A percentile compares a stretch with the other conserved stretches of the same genome.
phyloP scores from a whole-genome alignment of 2,329 filamentous ascomycete species.

The Penicillium psychrosexuale region DNA sequence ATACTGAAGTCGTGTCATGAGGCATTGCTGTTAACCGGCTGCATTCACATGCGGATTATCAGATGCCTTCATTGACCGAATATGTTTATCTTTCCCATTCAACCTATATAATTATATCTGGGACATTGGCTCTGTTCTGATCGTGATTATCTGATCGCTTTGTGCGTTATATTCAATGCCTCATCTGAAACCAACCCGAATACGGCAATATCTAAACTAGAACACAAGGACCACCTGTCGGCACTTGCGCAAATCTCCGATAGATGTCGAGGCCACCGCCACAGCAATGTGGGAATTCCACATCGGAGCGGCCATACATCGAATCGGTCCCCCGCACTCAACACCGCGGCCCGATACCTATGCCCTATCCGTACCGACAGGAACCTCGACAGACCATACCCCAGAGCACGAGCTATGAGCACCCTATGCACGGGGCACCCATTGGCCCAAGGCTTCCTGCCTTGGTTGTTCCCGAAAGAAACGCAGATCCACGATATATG shows the following conservation, averaged over 20 bases:
- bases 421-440: constrained; percentile 11
- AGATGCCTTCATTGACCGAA: constrained; percentile 18
- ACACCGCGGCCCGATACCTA: constrained; percentile 9
- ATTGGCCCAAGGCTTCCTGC: constrained; percentile 16
- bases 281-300: constrained; percentile 28
- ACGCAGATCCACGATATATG: constrained; percentile 23
- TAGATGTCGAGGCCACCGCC: constrained; percentile 35
- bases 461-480: constrained; percentile 16
- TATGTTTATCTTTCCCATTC: constrained; percentile 9
- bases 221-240: constrained; percentile 12
- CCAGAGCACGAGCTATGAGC: constrained; percentile 19
- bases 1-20: neutral
- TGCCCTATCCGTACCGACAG: constrained; percentile 20
- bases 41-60: constrained; percentile 17
- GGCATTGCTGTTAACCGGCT: constrained; percentile 7
- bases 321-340: constrained; percentile 17
- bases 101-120: constrained; percentile 5
- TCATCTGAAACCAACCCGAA: constrained; percentile 1
- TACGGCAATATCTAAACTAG: constrained; percentile 13
- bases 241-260: constrained; percentile 10
- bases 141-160: neutral
- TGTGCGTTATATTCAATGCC: constrained; percentile 1
- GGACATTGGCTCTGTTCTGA: neutral
- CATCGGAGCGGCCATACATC: constrained; percentile 21
- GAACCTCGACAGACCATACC: constrained; percentile 21